phyloP scores from a whole-genome alignment of 202 grass and related monocot species.

The Eragrostis tef region DNA sequence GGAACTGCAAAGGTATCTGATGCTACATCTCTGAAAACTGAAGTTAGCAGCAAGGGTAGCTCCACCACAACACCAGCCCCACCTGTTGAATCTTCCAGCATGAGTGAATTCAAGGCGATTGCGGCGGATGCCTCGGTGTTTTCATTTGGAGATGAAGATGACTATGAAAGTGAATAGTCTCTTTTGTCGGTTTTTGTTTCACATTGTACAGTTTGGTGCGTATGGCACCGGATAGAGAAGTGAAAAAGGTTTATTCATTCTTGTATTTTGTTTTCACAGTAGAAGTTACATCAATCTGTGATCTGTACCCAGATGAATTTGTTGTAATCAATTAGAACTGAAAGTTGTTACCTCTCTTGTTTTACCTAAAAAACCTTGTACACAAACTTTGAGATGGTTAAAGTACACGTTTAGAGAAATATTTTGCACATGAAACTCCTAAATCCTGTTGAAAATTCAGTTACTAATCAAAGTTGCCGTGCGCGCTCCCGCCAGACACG shows the following conservation, averaged over 20 bases:
- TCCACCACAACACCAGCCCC: constrained; percentile 37
- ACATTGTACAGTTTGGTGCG: constrained; percentile 47
- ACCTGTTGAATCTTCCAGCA: constrained; percentile 54
- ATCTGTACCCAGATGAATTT: constrained; percentile 37
- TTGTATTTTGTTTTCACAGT: constrained; percentile 51
- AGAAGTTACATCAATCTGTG: constrained; percentile 24
- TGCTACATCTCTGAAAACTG: constrained; percentile 42
- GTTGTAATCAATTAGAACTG: constrained; percentile 34
- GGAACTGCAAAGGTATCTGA: constrained; percentile 48
- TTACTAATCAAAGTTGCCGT: constrained; percentile 52
- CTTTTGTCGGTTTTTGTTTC: neutral
- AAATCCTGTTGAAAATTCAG: too few species aligned
- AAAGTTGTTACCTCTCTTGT: constrained; percentile 34
- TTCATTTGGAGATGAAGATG: constrained; percentile 92
- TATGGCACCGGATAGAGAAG: constrained; percentile 20
- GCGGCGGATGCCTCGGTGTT: constrained; percentile 95
- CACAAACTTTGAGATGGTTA: neutral
- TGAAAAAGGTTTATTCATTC: constrained; percentile 35
- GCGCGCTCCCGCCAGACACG: constrained; percentile 53
- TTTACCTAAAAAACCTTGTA: constrained; percentile 15
- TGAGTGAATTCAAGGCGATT: constrained; percentile 98
- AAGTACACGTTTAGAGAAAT: too few species aligned
- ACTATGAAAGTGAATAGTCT: constrained; percentile 89
- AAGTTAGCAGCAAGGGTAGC: constrained; percentile 52
- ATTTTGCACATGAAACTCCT: too few species aligned